Conservation (phyloP, 2,329 filamentous ascomycete genomes). For the Neocucurbitaria cava region DNA sequence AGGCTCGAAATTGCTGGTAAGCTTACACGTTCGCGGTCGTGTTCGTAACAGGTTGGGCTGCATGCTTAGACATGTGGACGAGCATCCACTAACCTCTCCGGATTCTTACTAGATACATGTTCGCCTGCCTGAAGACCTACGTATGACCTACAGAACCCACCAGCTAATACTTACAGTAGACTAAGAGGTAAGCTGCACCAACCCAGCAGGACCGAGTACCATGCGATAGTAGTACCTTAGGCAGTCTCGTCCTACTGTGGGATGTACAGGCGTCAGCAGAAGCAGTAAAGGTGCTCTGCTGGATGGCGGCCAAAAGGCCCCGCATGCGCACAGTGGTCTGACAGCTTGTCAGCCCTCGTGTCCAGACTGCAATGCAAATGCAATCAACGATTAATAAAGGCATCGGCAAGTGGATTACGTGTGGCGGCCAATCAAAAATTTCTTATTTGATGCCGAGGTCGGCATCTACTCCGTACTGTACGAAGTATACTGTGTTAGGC, state of each 20-base stretch:
- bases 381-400: conserved; percentile 26
- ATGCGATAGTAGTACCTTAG: neutral
- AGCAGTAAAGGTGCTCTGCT: neutral
- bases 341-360: neutral
- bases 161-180: neutral
- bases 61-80: neutral
- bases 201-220: neutral
- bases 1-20: no score
- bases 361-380: no score
- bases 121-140: no score
- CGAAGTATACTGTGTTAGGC: no score
- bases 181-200: conserved; percentile 8
- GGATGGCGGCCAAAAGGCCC: no score
- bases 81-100: no score
- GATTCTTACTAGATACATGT: no score
- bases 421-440: conserved; percentile 29
- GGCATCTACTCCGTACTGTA: no score
- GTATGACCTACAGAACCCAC: neutral
- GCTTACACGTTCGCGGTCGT: no score
- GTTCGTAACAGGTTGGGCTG: neutral
- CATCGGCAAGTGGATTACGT: conserved; percentile 18
- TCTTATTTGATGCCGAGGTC: conserved; percentile 35
- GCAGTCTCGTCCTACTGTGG: neutral
- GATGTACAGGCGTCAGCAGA: neutral
- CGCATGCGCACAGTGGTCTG: no score